Conservation (phyloP, 257 asterid species). For the Phtheirospermum japonicum region DNA sequence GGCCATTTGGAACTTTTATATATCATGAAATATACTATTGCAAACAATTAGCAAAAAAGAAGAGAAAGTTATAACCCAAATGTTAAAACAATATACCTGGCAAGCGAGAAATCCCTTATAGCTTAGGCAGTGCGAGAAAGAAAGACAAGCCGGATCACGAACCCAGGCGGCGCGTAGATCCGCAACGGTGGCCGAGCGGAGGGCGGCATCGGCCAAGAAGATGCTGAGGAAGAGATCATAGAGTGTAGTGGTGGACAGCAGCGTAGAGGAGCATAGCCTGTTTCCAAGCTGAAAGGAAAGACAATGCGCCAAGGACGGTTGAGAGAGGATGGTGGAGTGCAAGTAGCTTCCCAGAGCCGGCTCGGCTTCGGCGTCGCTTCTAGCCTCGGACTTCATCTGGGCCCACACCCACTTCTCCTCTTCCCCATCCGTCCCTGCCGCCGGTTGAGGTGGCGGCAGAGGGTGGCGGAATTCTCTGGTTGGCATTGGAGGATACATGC, state of each 20-base stretch:
- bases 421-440: slow-evolving; percentile 46
- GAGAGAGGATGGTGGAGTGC: slow-evolving; percentile 78
- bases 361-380: slow-evolving; percentile 78
- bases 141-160: slow-evolving; percentile 67
- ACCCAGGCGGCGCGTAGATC: slow-evolving; percentile 57
- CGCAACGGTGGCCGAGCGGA: slow-evolving; percentile 76
- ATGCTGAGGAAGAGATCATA: slow-evolving; percentile 73
- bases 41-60: too few relatives aligned
- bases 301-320: slow-evolving; percentile 75
- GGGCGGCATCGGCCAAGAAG: slow-evolving; percentile 58
- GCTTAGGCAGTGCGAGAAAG: slow-evolving; percentile 64
- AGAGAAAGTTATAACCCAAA: neutral
- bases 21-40: too few relatives aligned
- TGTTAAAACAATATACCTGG: slow-evolving; percentile 44
- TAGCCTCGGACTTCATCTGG: slow-evolving; percentile 72
- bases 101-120: slow-evolving; percentile 72
- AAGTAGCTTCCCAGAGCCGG: slow-evolving; percentile 83
- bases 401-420: slow-evolving; percentile 73
- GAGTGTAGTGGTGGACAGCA: slow-evolving; percentile 73
- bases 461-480: slow-evolving; percentile 50
- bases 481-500: slow-evolving; percentile 58
- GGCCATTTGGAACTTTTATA: too few relatives aligned
- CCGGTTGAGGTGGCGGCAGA: too few relatives aligned
- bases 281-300: slow-evolving; percentile 81
- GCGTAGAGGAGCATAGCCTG: slow-evolving; percentile 87